Base-by-base conservation (phyloP, 305 asterid species). In the Stenogyne calaminthoides region DNA sequence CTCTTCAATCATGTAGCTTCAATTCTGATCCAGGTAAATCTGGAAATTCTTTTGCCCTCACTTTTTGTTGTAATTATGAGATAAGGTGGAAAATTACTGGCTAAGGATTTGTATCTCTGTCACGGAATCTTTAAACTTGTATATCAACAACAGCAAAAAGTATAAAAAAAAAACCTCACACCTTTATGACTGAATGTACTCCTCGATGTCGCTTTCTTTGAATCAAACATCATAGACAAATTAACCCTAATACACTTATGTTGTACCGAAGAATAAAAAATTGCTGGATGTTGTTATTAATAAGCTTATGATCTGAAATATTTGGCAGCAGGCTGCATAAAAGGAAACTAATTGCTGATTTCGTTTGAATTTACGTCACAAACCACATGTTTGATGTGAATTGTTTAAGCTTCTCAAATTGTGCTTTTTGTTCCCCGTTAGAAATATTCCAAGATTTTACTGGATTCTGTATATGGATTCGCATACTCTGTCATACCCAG, bases 251-350 rank as follows among this genome's bases (percentile, higher is more conserved):
- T 15, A 15, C 22, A 3, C 56, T 4, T 49, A n/a, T 49, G 20
- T 49, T 49, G 55, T n/a, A 49, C 56, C 6, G 4, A 49, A 15
- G 9, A 49, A 47, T 14, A 49, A 49, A 49, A 5, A 3, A 6
- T 0, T 11, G 0, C 6, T 9, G 20, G 46, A 74, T 36, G 16
- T 36, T n/a, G 12, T 49, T 52, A 46, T 57, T 22, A 47, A 47
- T 29, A 3, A 69, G 19, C 56, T 52, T 60, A 75, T 71, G 47
- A 36, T 54, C 25, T 68, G 37, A 62, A 61, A 42, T 64, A 49
- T 75, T 61, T 60, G 36, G 60, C 46, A 46, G 12, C 55, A 40
- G 18, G 64, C 58, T 68, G 60, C 71, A 69, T 58, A 66, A 37
- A 40, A 52, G 49, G 69, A 70, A 63, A 57, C 22, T 60, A 12